Conservation (phyloP, 495 filamentous ascomycete species). For the Penicillium chermesinum region DNA sequence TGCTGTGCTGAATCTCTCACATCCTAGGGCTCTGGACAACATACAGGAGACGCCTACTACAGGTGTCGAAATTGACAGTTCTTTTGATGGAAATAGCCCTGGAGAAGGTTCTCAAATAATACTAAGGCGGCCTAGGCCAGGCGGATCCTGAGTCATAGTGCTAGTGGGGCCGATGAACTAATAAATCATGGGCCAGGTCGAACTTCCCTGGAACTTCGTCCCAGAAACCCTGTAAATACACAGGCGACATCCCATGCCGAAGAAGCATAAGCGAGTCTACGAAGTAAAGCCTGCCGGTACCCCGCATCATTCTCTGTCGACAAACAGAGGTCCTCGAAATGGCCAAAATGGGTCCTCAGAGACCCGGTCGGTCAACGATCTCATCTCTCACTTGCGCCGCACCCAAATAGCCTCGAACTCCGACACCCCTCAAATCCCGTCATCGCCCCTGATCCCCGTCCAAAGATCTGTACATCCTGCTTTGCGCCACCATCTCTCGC, state of each 20-base stretch:
- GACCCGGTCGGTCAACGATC: slow-evolving; percentile 39
- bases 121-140: no score
- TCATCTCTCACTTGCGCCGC: slow-evolving; percentile 46
- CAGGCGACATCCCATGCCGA: slow-evolving; percentile 44
- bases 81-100: no score
- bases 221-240: no score
- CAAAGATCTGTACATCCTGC: slow-evolving; percentile 50
- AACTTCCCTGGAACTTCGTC: no score
- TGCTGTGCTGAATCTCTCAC: no score
- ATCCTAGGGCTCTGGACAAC: no score
- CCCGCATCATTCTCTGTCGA: slow-evolving; percentile 36
- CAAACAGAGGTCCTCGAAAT: slow-evolving; percentile 9
- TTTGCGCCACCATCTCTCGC: slow-evolving; percentile 56
- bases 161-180: neutral
- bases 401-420: slow-evolving; percentile 31
- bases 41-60: no score
- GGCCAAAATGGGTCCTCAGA: neutral
- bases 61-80: no score
- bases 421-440: slow-evolving; percentile 7
- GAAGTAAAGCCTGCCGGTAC: slow-evolving; percentile 32
- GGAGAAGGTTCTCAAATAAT: no score
- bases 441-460: slow-evolving; percentile 10
- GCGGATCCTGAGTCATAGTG: no score
- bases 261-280: slow-evolving; percentile 36
- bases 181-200: no score